Base-by-base conservation (phyloP, 1,284 basidiomycete species). In the Retiboletus fuscus region DNA sequence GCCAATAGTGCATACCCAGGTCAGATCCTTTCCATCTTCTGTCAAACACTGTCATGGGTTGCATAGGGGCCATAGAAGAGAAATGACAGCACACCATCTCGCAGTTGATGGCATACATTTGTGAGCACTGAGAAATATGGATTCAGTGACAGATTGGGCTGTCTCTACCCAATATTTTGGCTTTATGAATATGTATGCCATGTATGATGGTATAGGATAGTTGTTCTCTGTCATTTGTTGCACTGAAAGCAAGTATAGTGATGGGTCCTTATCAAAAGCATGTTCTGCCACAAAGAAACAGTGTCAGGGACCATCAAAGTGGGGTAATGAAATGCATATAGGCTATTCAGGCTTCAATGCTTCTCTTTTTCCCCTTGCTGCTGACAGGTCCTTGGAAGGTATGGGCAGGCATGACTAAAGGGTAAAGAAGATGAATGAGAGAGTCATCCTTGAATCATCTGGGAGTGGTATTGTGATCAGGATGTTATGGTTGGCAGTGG, bases 161-260 rank as follows among this genome's bases (percentile, higher is more conserved):
- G 92, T 95, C 83, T 98, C 95, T 16, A 94, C 84, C 91, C 89
- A 93, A 30, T 85, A 90, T 24, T 75, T 77, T 43, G 87, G 86
- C 80, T 88, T 92, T 78, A 90, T 83, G 73, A 91, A 93, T 4
- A 90, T 84, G 72, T 93, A 90, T 24, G 91, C 87, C 83, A 95
- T 85, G 78, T 96, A 95, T 3, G 91, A 91, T n/a, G 96, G 94
- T 68, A 96, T 84, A 0, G 93, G 93, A 78, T 97, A 98, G 67
- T 95, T 94, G 78, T 97, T 95, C 78, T 96, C 94, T 64, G 93
- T 86, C 94, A 98, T 96, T 79, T 96, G 92, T 69, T 95, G 91
- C 13, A 92, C 84, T 0, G 91, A 90, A 30, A 97, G 86, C 58
- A 96, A 79, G 82, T 95, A 96, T 62, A 90, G 86, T 64, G 89